These are phyloP conservation scores for Annona squamosa DNA, from an alignment of 164 flowering plant genomes.

Conservation along the genomic window DNA sequence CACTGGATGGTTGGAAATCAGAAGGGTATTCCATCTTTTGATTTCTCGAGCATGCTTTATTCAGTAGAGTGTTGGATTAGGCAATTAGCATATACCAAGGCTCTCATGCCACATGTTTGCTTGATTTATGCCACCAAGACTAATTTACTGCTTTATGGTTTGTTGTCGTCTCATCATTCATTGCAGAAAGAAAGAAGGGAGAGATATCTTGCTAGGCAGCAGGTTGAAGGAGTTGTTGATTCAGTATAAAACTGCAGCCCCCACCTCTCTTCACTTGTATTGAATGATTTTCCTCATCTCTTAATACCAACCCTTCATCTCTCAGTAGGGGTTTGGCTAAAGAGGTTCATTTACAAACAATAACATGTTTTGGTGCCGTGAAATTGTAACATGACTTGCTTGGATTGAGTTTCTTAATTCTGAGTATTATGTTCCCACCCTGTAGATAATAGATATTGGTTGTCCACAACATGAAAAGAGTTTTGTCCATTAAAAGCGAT, in stretches of 20 bases:
- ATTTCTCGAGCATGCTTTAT: neutral
- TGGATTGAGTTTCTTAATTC: neutral
- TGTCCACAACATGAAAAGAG: neutral
- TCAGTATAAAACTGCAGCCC: conserved; percentile 32
- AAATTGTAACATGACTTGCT: neutral
- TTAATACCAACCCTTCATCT: neutral
- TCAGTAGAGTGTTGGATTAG: neutral
- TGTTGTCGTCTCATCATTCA: neutral
- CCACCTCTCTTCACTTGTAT: neutral
- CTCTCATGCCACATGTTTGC: neutral
- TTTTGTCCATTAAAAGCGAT: neutral
- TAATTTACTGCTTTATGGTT: neutral
- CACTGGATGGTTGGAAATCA: neutral
- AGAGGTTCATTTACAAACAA: neutral
- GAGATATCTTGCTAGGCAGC: conserved; percentile 83
- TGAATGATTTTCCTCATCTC: neutral
- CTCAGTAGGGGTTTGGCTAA: neutral
- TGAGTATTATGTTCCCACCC: neutral
- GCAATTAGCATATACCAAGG: neutral
- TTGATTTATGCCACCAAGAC: neutral
- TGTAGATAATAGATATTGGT: neutral
- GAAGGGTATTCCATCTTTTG: neutral
- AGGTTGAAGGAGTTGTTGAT: conserved; percentile 62
- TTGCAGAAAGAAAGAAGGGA: conserved; percentile 79
- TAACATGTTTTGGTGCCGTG: neutral